Conservation (phyloP, 2,329 filamentous ascomycete species). For the Aspergillus phoenicis region DNA sequence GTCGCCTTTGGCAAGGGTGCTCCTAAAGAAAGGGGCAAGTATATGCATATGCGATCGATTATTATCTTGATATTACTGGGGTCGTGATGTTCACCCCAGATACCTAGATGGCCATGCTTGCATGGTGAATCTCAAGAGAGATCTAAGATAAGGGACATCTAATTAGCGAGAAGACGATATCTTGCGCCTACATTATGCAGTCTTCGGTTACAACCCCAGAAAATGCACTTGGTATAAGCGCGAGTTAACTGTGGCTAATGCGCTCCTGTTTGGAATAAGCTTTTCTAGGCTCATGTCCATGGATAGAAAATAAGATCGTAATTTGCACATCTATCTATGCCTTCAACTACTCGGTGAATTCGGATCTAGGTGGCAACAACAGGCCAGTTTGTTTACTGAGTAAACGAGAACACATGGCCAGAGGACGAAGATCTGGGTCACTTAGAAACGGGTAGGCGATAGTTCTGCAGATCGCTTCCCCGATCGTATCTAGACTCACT, state of each 20-base stretch:
- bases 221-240: not conserved
- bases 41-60: conserved; percentile 1
- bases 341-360: not conserved
- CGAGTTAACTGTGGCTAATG: not conserved
- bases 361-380: not conserved
- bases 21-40: not conserved
- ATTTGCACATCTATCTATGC: not conserved
- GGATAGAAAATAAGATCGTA: not conserved
- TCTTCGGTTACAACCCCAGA: not conserved
- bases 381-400: not conserved
- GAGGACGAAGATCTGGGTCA: conserved; percentile 10
- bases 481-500: conserved; percentile 7
- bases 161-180: not conserved
- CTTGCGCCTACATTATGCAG: not conserved
- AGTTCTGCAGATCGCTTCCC: conserved; percentile 22
- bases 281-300: not conserved
- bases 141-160: not conserved
- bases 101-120: too few species aligned
- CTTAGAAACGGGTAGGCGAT: conserved; percentile 8
- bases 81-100: too few species aligned
- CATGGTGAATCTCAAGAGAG: not conserved
- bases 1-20: not conserved
- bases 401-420: not conserved
- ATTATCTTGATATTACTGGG: not conserved
- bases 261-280: not conserved